Conservation (phyloP, 2,329 filamentous ascomycete species). For the Fusarium mexicanum region DNA sequence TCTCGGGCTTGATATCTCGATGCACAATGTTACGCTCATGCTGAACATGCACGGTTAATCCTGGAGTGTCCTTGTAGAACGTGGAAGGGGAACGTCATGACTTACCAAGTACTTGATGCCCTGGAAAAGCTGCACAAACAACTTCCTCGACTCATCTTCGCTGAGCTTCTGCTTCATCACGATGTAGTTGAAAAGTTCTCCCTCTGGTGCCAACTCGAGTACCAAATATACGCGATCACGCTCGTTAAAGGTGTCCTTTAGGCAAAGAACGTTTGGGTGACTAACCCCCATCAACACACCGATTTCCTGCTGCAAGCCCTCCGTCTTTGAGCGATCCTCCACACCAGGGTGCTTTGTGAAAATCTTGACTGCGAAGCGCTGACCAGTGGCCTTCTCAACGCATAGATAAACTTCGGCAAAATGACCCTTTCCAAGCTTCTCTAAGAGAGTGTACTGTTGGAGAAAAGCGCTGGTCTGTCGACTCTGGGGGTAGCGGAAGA, state of each 20-base stretch:
- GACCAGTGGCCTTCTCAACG: constrained; percentile 83
- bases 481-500: constrained; percentile 88
- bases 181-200: constrained; percentile 96
- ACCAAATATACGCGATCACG: constrained; percentile 90
- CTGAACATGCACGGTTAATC: constrained; percentile 56
- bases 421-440: constrained; percentile 92
- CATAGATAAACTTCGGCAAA: constrained; percentile 95
- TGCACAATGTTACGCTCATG: constrained; percentile 98
- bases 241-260: constrained; percentile 96
- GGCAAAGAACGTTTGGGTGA: constrained; percentile 89
- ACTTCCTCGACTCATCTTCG: constrained; percentile 83
- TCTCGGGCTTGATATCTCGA: constrained; percentile 97
- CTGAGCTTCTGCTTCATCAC: constrained; percentile 88
- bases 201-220: constrained; percentile 88
- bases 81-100: constrained; percentile 7
- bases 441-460: constrained; percentile 85
- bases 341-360: constrained; percentile 87
- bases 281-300: constrained; percentile 97
- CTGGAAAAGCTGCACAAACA: constrained; percentile 92
- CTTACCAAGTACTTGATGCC: constrained; percentile 94
- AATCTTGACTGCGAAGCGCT: constrained; percentile 90
- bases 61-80: not conserved
- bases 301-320: constrained; percentile 93
- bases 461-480: constrained; percentile 80
- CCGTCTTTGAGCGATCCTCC: constrained; percentile 84